Evolutionary conservation across 2,329 filamentous ascomycete genomes (phyloP).

Genomic region (Pezicula carpinea): DNA sequence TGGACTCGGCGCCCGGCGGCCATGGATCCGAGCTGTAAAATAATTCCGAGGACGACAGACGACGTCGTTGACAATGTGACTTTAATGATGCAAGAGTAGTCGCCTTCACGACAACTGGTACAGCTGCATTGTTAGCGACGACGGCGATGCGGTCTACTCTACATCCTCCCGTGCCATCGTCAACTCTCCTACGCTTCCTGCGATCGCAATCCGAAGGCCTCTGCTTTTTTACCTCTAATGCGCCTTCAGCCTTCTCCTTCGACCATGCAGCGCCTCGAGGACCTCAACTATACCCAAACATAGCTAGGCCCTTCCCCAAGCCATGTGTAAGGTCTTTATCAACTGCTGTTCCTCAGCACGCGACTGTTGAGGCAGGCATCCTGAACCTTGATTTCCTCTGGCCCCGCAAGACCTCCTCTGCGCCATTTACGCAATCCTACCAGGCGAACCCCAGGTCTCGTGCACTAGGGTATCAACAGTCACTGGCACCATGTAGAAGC

Average conservation of each 20-base stretch:
- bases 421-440: slow-evolving; percentile 1
- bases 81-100: too few species aligned
- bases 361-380: slow-evolving; percentile 19
- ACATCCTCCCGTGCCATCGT: slow-evolving; percentile 40
- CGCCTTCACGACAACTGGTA: too few species aligned
- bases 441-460: slow-evolving; percentile 2
- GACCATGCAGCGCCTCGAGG: slow-evolving; percentile 18
- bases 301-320: slow-evolving; percentile 7
- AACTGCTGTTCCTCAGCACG: slow-evolving; percentile 11
- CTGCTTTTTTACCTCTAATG: slow-evolving; percentile 43
- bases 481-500: slow-evolving; percentile 11
- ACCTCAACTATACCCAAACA: slow-evolving; percentile 5
- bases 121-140: too few species aligned
- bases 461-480: slow-evolving; percentile 5
- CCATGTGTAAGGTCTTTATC: slow-evolving; percentile 14
- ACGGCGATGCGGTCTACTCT: slow-evolving; percentile 25
- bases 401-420: slow-evolving; percentile 12
- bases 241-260: slow-evolving; percentile 23
- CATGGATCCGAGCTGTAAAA: too few species aligned
- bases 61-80: too few species aligned
- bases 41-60: too few species aligned
- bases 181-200: slow-evolving; percentile 65
- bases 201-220: slow-evolving; percentile 62
- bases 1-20: too few species aligned
- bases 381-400: slow-evolving; percentile 23